Conservation (phyloP, 2,329 filamentous ascomycete genomes). For the Raffaelea albimanens region DNA sequence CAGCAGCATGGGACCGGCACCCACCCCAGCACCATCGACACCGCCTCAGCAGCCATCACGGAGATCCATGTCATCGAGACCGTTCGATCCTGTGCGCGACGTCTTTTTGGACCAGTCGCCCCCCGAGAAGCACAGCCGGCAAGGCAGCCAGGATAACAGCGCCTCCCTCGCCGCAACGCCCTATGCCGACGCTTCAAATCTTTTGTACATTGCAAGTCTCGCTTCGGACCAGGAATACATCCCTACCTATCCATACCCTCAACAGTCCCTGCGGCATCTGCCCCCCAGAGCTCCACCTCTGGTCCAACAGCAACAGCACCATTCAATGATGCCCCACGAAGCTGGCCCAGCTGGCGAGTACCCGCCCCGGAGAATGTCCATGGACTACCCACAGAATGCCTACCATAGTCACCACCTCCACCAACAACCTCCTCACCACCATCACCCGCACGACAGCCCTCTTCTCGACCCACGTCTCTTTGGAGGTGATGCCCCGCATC, state of each 20-base stretch:
- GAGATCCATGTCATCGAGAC: slow-evolving; percentile 23
- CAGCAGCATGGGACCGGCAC: neutral
- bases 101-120: slow-evolving; percentile 23
- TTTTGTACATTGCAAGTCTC: slow-evolving; percentile 10
- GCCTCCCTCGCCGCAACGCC: neutral
- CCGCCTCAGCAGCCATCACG: slow-evolving; percentile 1
- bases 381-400: slow-evolving; percentile 3
- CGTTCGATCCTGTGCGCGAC: slow-evolving; percentile 35
- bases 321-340: neutral
- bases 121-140: neutral
- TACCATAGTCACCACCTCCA: neutral
- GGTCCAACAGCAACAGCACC: slow-evolving; percentile 2
- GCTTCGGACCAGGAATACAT: slow-evolving; percentile 9
- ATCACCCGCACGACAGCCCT: slow-evolving; percentile 2
- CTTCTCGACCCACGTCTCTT: slow-evolving; percentile 14
- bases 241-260: slow-evolving; percentile 1
- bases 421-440: slow-evolving; percentile 3
- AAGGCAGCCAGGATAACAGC: neutral
- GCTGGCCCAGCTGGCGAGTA: slow-evolving; percentile 1
- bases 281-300: slow-evolving; percentile 4
- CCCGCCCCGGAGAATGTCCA: slow-evolving; percentile 4
- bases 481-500: slow-evolving; percentile 5
- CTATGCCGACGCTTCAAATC: slow-evolving; percentile 1
- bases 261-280: slow-evolving; percentile 3
- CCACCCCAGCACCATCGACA: neutral